Evolutionary conservation across 352 stramenopile species (phyloP), one percentile per base, ranked within the genome.

Genomic region (Globisporangium echinulatum): DNA sequence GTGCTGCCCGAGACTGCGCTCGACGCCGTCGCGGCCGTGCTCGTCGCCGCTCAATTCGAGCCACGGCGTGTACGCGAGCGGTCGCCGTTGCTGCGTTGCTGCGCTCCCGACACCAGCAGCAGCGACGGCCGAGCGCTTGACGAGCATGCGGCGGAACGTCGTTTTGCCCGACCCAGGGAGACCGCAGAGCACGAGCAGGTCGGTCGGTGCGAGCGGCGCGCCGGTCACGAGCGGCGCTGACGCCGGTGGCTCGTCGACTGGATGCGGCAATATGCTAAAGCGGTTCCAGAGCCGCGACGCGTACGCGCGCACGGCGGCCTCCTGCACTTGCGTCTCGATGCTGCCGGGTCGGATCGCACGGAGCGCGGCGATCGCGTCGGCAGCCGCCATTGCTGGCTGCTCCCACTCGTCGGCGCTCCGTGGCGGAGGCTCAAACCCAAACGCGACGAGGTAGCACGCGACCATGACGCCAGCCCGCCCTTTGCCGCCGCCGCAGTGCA

Each of bases 401-500:
- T 62, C 33, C 67, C 67, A 86, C 13, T 71, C 53, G 2, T 62
- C 51, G 0, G 66, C 33, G 14, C 54, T 44, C 4, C 53, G 5
- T 14, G 69, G 67, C 25, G 75, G 73, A 5, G 67, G 54, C 2
- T 50, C 52, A n/a, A 85, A 88, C 7, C 78, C 78, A 36, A 82
- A 88, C 9, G 75, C 78, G 2, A 86, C 75, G 15, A 88, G 53
- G 61, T 88, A 88, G 43, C 75, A 88, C 19, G 78, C 78, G 15
- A 87, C 51, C 72, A 89, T 81, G n/a, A 75, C 77, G 25, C 79
- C 77, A 7, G 77, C 75, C 2, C 79, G 74, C 0, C 79, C 79
- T 62, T 87, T 89, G 52, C 79, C 79, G 36, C 79, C 79, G 36
- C 77, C 77, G 54, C 79, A 89, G 48, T 89, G 79, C 6, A 87